Evolutionary conservation across 352 stramenopile species (phyloP).

Genomic region (Globisporangium rhizosaccharum): DNA sequence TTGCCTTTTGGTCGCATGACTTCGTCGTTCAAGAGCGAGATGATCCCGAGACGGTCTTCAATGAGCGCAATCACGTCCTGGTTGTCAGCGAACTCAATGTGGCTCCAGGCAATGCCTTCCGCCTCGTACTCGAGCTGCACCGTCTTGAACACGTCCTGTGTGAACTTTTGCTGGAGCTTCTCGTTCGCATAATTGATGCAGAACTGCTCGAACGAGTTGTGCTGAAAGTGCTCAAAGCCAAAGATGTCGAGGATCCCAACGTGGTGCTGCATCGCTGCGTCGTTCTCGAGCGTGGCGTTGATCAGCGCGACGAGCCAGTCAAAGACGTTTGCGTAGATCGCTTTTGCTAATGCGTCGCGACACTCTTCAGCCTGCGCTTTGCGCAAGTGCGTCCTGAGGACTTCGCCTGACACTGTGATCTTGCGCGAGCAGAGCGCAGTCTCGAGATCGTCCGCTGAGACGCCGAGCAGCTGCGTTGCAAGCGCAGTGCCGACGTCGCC

Average conservation of each 20-base stretch:
- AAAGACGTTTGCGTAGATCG: slow-evolving; percentile 96
- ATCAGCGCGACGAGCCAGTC: slow-evolving; percentile 93
- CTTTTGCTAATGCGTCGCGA: slow-evolving; percentile 92
- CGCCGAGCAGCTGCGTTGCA: slow-evolving; percentile 51
- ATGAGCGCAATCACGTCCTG: slow-evolving; percentile 85
- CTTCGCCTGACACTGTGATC: slow-evolving; percentile 61
- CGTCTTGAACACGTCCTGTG: slow-evolving; percentile 86
- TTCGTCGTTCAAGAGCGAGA: slow-evolving; percentile 88
- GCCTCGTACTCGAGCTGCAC: slow-evolving; percentile 87
- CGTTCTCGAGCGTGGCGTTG: slow-evolving; percentile 68
- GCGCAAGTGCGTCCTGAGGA: slow-evolving; percentile 62
- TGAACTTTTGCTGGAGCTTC: slow-evolving; percentile 92
- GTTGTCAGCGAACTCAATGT: slow-evolving; percentile 91
- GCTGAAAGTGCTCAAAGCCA: slow-evolving; percentile 92
- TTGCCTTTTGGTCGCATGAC: slow-evolving; percentile 85
- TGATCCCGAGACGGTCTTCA: slow-evolving; percentile 84
- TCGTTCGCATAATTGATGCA: slow-evolving; percentile 93
- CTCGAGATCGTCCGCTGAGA: slow-evolving; percentile 46
- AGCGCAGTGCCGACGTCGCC: slow-evolving; percentile 27
- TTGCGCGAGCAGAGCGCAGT: slow-evolving; percentile 65
- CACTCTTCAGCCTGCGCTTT: slow-evolving; percentile 89
- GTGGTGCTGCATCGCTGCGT: slow-evolving; percentile 46
- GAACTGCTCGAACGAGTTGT: slow-evolving; percentile 93
- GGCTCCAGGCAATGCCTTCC: slow-evolving; percentile 91
- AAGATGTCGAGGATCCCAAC: slow-evolving; percentile 94